These are phyloP conservation scores for Leucosporidium creatinivorum DNA, from an alignment of 768 basidiomycete species.

Conservation along the genomic window DNA sequence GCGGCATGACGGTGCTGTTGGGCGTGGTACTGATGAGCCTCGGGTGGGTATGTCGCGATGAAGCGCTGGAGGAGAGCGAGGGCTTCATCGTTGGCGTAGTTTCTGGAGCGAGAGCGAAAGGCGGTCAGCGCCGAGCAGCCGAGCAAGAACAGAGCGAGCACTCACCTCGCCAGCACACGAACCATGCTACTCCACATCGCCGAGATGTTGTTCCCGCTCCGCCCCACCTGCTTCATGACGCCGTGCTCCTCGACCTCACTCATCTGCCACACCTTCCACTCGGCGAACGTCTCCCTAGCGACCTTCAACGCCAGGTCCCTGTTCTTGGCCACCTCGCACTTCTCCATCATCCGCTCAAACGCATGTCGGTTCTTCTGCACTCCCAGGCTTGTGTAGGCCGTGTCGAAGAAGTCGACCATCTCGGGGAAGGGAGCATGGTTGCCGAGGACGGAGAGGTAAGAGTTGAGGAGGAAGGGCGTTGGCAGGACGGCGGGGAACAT, in stretches of 20 bases:
- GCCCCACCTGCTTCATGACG: not conserved
- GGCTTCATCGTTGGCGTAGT: conserved; percentile 18
- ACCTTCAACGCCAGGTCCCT: conserved; percentile 52
- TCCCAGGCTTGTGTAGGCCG: conserved; percentile 47
- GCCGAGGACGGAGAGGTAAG: conserved; percentile 73
- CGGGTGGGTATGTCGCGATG: conserved; percentile 24
- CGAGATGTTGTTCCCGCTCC: conserved; percentile 12
- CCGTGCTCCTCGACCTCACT: not conserved
- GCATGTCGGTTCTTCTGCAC: conserved; percentile 52
- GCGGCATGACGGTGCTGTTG: not conserved
- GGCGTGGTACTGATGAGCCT: not conserved
- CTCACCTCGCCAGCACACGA: conserved; percentile 21
- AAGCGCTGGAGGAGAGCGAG: conserved; percentile 25
- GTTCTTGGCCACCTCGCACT: conserved; percentile 49
- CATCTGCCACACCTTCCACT: conserved; percentile 48
- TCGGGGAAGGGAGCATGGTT: conserved; percentile 51
- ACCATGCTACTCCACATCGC: conserved; percentile 29
- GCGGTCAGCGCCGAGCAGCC: not conserved
- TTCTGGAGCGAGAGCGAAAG: not conserved
- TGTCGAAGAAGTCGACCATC: conserved; percentile 50
- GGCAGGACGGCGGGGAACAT: conserved; percentile 48
- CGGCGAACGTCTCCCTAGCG: conserved; percentile 58
- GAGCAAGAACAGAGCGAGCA: not conserved
- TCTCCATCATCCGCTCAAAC: conserved; percentile 62
- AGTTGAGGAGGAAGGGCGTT: conserved; percentile 61